Conservation (phyloP, 495 filamentous ascomycete species). For the Lophiotrema nucula region DNA sequence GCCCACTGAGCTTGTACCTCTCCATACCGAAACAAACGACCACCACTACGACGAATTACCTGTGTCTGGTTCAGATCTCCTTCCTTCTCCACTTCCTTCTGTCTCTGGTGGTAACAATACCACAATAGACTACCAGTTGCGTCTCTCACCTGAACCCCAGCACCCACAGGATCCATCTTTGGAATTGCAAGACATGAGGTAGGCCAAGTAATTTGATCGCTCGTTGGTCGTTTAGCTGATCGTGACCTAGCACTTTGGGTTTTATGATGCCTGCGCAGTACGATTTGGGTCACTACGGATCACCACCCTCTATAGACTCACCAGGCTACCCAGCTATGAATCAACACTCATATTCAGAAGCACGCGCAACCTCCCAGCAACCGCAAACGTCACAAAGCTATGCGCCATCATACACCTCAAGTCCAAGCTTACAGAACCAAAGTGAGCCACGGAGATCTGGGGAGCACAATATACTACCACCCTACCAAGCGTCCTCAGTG, state of each 20-base stretch:
- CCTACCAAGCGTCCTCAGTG: constrained; percentile 26
- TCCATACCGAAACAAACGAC: neutral
- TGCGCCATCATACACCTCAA: constrained; percentile 16
- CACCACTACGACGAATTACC: neutral
- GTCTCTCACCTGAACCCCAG: constrained; percentile 23
- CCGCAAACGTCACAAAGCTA: constrained; percentile 19
- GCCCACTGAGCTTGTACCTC: neutral
- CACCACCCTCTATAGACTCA: constrained; percentile 20
- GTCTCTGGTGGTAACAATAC: constrained; percentile 12
- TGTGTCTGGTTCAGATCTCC: constrained; percentile 5
- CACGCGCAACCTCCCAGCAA: constrained; percentile 7
- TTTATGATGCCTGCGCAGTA: constrained; percentile 35
- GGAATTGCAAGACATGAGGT: constrained; percentile 37
- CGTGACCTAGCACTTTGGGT: constrained; percentile 22
- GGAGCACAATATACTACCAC: constrained; percentile 16
- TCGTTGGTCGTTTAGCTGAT: constrained; percentile 1
- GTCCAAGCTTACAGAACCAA: constrained; percentile 17
- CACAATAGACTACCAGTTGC: constrained; percentile 19
- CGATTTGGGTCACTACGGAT: constrained; percentile 29
- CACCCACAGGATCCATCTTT: constrained; percentile 20
- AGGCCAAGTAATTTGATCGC: neutral
- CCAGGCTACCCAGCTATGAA: constrained; percentile 24
- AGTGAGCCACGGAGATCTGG: constrained; percentile 17
- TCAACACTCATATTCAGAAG: constrained; percentile 19
- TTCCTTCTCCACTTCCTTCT: constrained; percentile 21